A percentile compares a stretch with the other conserved stretches of the same genome.
Evolutionary conservation across 2,329 filamentous ascomycete species (phyloP).

Genomic region (Coniochaeta sp.): DNA sequence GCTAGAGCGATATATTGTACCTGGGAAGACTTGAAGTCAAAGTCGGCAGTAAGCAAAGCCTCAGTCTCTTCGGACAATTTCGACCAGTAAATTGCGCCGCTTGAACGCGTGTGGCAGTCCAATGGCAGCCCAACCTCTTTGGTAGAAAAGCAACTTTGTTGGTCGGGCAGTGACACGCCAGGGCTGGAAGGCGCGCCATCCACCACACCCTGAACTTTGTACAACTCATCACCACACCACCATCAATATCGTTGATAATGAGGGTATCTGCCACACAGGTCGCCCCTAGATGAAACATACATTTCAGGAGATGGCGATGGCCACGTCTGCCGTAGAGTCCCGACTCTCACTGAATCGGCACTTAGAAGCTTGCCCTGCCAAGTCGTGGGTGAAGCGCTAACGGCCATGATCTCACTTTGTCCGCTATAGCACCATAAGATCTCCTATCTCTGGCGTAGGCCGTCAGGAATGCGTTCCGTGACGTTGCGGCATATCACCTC

Average conservation of each 20-base stretch:
- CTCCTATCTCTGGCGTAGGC: not conserved
- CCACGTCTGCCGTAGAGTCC: not conserved
- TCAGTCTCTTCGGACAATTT: slow-evolving; percentile 16
- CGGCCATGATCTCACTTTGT: not conserved
- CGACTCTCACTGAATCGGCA: not conserved
- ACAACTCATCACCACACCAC: slow-evolving; percentile 40
- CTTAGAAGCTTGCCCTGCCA: not conserved
- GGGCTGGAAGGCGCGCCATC: slow-evolving; percentile 32
- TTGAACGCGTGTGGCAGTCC: slow-evolving; percentile 13
- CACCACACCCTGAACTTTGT: slow-evolving; percentile 21
- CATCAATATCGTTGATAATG: slow-evolving; percentile 5
- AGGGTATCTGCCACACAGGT: not conserved
- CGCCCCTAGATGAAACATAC: not conserved
- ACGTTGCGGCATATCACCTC: not conserved
- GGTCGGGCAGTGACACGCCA: slow-evolving; percentile 42
- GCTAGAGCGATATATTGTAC: not conserved
- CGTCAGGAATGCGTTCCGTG: not conserved
- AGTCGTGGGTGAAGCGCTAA: not conserved
- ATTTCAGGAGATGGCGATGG: not conserved
- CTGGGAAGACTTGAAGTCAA: too few species aligned
- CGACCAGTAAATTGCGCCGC: not conserved
- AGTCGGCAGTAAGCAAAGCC: slow-evolving; percentile 9
- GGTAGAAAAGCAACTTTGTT: slow-evolving; percentile 19
- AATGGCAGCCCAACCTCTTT: slow-evolving; percentile 27
- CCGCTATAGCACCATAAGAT: not conserved